Base-by-base conservation (phyloP, 257 asterid species). In the Petunia axillaris region DNA sequence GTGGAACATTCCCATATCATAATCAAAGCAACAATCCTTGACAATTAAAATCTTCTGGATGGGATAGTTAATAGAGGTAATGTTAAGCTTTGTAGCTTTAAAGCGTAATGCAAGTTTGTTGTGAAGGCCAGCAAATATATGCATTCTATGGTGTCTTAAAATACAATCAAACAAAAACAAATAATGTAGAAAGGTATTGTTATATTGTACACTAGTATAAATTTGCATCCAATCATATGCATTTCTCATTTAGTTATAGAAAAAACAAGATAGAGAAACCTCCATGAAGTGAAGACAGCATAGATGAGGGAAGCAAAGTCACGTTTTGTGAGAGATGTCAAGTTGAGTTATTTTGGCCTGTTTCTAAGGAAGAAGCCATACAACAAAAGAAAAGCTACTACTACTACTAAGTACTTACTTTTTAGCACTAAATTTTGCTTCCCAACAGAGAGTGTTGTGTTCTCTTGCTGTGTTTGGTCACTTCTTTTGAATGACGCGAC, bases 361-460 rank as follows among this genome's bases (percentile, higher is more conserved):
- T 75, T 68, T 41, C 84, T 57, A 41, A 62, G 60, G 80, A 82
- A 79, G 77, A 83, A 76, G 82, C 57, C 67, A 39, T 39, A 25
- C 25, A 25, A 25, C 25, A 25, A 25, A 25, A 25, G 25, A 25
- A 25, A 25, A 25, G 25, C 25, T 25, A 25, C 25, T 25, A 25
- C 25, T 25, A 0, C 25, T 25, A 25, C 25, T 25, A 25, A 25
- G 25, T 53, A 50, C 10, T 82, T 70, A 35, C 4, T 80, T 75
- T 62, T 76, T 77, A 44, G 67, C 82, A 52, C 41, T 74, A 79
- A 25, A 81, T 80, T 71, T 14, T 55, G 87, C 78, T 83, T 78
- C 85, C 86, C 77, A 71, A 75, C 73, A 74, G 54, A 48, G 8
- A 16, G 15, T 43, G 76, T 0, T 16, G 14, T 16, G 58, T 70